Conservation (phyloP, 2,329 filamentous ascomycete genomes). For the Cladosporium sp. region DNA sequence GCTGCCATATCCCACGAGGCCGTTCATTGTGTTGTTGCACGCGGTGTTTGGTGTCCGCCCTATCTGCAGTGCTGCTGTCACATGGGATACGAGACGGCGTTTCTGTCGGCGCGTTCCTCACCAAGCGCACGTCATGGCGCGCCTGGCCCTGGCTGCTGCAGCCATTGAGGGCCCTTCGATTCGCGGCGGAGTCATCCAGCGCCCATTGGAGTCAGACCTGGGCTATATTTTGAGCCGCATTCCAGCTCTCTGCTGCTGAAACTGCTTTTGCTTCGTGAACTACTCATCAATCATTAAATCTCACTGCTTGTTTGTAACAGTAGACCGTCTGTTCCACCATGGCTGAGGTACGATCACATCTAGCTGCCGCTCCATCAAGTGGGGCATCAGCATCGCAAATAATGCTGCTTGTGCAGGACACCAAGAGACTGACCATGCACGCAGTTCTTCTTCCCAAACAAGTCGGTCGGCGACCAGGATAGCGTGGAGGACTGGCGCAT, state of each 20-base stretch:
- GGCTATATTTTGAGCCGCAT: constrained; percentile 1
- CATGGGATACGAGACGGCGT: constrained; percentile 5
- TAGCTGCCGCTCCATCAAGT: background rate
- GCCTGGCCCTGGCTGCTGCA: background rate
- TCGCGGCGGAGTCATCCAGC: constrained; percentile 6
- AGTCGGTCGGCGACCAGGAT: constrained; percentile 43
- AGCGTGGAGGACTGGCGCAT: constrained; percentile 49
- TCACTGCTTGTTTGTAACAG: background rate
- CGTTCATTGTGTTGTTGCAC: constrained; percentile 19
- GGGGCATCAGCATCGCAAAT: no score
- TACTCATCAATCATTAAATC: background rate
- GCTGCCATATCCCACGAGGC: constrained; percentile 41
- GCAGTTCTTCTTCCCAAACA: constrained; percentile 47
- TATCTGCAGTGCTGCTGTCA: background rate
- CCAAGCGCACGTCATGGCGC: constrained; percentile 4
- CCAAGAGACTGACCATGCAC: constrained; percentile 10
- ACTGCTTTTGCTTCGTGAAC: background rate
- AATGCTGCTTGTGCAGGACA: background rate
- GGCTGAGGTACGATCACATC: constrained; percentile 7
- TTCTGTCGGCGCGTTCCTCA: constrained; percentile 5
- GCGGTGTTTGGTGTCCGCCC: background rate
- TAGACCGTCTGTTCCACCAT: constrained; percentile 3
- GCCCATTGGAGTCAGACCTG: background rate
- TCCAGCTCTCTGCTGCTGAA: no score
- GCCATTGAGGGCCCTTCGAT: constrained; percentile 7